Conservation (phyloP, 805 yeast species). For the Scheffersomyces amazonensis region DNA sequence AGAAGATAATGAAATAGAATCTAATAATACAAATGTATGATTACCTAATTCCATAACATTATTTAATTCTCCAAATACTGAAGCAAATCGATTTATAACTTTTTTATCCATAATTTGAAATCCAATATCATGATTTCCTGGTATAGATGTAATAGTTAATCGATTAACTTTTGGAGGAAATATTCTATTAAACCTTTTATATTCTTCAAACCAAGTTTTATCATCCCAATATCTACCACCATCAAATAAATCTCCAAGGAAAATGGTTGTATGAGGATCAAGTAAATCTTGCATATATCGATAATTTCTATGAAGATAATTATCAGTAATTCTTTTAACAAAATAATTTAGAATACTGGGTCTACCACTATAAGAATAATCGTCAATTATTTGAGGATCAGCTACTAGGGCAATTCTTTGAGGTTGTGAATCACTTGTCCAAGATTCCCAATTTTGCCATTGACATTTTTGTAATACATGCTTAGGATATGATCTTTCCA, state of each 20-base stretch:
- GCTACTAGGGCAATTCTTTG: constrained; percentile 65
- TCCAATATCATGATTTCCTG: constrained; percentile 98
- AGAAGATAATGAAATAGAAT: constrained; percentile 79
- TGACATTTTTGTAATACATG: constrained; percentile 23
- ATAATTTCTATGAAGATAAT: constrained; percentile 77
- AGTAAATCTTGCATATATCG: constrained; percentile 52
- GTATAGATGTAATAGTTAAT: constrained; percentile 40
- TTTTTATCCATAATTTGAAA: constrained; percentile 68
- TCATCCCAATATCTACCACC: constrained; percentile 89
- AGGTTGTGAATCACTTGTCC: constrained; percentile 38
- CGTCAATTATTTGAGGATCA: constrained; percentile 94
- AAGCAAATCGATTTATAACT: constrained; percentile 60
- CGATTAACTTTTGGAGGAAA: constrained; percentile 57
- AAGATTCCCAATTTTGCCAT: constrained; percentile 69
- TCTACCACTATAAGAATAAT: constrained; percentile 78
- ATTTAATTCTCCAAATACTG: constrained; percentile 72
- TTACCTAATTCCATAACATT: constrained; percentile 56
- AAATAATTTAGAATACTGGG: constrained; percentile 48
- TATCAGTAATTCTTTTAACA: constrained; percentile 67
- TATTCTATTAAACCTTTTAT: constrained; percentile 59
- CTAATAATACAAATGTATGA: constrained; percentile 72
- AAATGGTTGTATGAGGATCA: constrained; percentile 73
- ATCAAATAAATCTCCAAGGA: constrained; percentile 90
- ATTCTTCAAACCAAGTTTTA: constrained; percentile 66
- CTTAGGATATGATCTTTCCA: constrained; percentile 28